Conservation (phyloP, 2,329 filamentous ascomycete genomes). For the Arachnopeziza araneosa region DNA sequence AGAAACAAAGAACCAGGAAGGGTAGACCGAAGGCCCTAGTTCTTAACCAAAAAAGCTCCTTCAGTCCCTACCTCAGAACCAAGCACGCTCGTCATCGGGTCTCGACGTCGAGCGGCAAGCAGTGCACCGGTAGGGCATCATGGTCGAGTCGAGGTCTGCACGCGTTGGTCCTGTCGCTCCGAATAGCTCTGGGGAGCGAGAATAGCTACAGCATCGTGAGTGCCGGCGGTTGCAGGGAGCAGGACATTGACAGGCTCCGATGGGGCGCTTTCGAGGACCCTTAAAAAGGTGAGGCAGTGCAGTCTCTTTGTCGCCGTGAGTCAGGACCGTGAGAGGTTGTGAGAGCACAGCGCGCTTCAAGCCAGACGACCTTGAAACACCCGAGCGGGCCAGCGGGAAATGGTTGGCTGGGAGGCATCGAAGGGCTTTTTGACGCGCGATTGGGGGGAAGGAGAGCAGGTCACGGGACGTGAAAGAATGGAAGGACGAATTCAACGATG, state of each 20-base stretch:
- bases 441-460: background rate
- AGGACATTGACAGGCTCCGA: slow-evolving; percentile 14
- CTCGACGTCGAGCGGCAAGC: slow-evolving; percentile 7
- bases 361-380: slow-evolving; percentile 1
- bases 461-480: background rate
- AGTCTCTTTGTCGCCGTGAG: slow-evolving; percentile 14
- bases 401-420: background rate
- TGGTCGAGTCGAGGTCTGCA: slow-evolving; percentile 11
- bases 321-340: slow-evolving; percentile 20
- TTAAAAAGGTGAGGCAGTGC: slow-evolving; percentile 19
- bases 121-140: slow-evolving; percentile 1
- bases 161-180: slow-evolving; percentile 26
- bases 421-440: background rate
- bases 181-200: slow-evolving; percentile 22
- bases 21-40: background rate
- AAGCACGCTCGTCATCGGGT: slow-evolving; percentile 17
- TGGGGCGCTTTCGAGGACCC: slow-evolving; percentile 12
- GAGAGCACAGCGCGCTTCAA: slow-evolving; percentile 19
- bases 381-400: background rate
- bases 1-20: slow-evolving; percentile 27
- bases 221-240: slow-evolving; percentile 20
- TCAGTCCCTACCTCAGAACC: background rate
- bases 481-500: no score
- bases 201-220: slow-evolving; percentile 14
- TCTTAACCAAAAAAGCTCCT: slow-evolving; percentile 11